Evolutionary conservation across 2,329 filamentous ascomycete species (phyloP), one percentile per base, ranked within the genome.

Genomic region (Diaporthe sp.): DNA sequence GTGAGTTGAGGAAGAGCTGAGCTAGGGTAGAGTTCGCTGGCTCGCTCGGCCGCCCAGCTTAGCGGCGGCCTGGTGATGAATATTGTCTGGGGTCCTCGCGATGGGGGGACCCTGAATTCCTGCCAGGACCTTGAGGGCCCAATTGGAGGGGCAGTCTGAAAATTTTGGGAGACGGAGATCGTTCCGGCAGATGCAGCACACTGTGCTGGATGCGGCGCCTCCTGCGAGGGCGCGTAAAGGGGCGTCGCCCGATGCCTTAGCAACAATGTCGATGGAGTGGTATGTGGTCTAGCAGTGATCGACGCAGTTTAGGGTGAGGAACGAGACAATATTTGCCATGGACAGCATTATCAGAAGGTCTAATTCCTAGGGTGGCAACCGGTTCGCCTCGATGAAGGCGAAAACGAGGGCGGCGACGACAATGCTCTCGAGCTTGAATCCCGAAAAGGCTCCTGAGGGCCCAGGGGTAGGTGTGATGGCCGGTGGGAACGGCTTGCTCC

Each of bases 31-130:
- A 61, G 13, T 37, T 61, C 70, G 22, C 5, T 28, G 22, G 34
- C 39, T 37, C 71, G 55, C 55, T 61, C 62, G 58, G 34, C 44
- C 62, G 31, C 28, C n/a, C 62, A 53, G 62, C 31, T 53, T 68
- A 53, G 71, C 44, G 44, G 57, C 58, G 44, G 57, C 12, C 46
- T 62, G 57, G 17, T 55, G 60, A 58, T 6, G 65, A 25, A 4
- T 46, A 31, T 28, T 34, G 46, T 15, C 65, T 28, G 53, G 44
- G 71, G 44, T 53, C 49, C 19, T 53, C 25, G 39, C 37, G 58
- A 72, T 55, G 71, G 42, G 62, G 71, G 71, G 57, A 72, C 31
- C 71, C 44, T 72, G 44, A 28, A 15, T 34, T 62, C 25, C 34
- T 28, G 31, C 10, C 13, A 28, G 42, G 37, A 72, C 39, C 12